These are phyloP conservation scores for Fragilaria radians DNA, from an alignment of 108 stramenopile genomes.

Conservation along the genomic window DNA sequence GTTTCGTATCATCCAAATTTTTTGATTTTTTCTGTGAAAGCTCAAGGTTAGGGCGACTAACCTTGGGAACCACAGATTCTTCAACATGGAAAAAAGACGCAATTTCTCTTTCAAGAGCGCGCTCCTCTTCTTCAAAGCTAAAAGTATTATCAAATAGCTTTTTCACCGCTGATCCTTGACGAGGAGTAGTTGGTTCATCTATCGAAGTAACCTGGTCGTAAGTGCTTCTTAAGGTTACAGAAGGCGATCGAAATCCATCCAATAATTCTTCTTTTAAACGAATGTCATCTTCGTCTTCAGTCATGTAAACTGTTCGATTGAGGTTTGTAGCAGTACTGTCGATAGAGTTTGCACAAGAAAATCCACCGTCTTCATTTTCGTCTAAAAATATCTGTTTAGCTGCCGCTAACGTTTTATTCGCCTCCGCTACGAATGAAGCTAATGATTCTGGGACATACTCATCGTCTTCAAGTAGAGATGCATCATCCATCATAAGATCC, in stretches of 20 bases:
- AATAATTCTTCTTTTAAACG: neutral
- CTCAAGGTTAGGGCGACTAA: too few relatives aligned
- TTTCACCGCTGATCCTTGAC: neutral
- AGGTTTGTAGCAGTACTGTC: neutral
- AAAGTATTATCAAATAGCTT: neutral
- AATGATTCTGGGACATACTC: constrained; percentile 2
- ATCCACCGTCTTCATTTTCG: neutral
- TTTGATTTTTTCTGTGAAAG: too few relatives aligned
- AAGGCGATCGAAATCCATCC: neutral
- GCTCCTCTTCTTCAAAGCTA: neutral
- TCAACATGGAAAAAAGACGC: neutral
- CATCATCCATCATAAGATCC: neutral
- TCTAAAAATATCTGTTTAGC: neutral
- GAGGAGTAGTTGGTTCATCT: neutral
- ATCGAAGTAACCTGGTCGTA: neutral
- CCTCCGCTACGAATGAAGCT: constrained; percentile 2
- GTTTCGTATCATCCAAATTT: too few relatives aligned
- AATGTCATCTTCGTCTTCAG: neutral
- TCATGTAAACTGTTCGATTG: neutral
- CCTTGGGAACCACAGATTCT: too few relatives aligned
- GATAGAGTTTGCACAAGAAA: neutral
- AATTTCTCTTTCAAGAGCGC: neutral
- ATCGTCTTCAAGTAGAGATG: neutral
- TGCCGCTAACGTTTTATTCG: neutral
- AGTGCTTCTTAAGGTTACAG: neutral